A percentile compares a stretch with the other conserved stretches of the same genome.
These are phyloP conservation scores for Solioccasus polychromus DNA, from an alignment of 768 basidiomycete genomes.

Conservation along the genomic window DNA sequence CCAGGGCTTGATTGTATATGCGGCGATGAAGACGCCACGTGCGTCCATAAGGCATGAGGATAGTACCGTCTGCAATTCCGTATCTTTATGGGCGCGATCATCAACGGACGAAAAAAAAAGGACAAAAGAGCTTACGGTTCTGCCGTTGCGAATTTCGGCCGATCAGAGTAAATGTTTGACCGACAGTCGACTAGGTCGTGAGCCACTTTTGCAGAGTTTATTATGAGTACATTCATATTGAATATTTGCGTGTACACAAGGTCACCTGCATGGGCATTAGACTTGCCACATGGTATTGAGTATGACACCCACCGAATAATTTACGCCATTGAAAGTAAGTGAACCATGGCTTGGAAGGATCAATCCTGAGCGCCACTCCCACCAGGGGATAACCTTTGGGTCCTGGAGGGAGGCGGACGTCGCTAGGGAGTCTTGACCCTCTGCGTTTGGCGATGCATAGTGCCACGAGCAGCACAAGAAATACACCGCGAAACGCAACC, in stretches of 20 bases:
- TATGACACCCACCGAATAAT: conserved; percentile 16
- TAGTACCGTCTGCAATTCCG: conserved; percentile 35
- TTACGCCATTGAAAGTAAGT: conserved; percentile 34
- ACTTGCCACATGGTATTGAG: not conserved
- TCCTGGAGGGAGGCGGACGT: conserved; percentile 44
- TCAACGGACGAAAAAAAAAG: not conserved
- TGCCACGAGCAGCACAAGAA: conserved; percentile 10
- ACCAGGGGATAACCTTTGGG: conserved; percentile 44
- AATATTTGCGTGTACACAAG: conserved; percentile 22
- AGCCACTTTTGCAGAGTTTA: conserved; percentile 28
- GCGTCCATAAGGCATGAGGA: conserved; percentile 37
- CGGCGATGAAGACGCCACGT: conserved; percentile 37
- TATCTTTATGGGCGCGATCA: conserved; percentile 16
- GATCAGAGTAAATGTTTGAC: conserved; percentile 33
- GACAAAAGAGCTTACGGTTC: conserved; percentile 16
- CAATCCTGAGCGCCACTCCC: conserved; percentile 25
- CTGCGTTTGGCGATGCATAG: conserved; percentile 13
- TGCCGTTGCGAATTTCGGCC: conserved; percentile 25
- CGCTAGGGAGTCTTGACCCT: not conserved
- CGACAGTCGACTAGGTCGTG: conserved; percentile 28
- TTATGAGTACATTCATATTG: conserved; percentile 23
- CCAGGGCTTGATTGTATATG: conserved; percentile 35
- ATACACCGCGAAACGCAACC: not conserved
- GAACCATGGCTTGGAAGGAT: conserved; percentile 30
- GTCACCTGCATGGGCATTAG: conserved; percentile 15